Evolutionary conservation across 2,329 filamentous ascomycete species (phyloP).

Genomic region (Onygenales sp.): DNA sequence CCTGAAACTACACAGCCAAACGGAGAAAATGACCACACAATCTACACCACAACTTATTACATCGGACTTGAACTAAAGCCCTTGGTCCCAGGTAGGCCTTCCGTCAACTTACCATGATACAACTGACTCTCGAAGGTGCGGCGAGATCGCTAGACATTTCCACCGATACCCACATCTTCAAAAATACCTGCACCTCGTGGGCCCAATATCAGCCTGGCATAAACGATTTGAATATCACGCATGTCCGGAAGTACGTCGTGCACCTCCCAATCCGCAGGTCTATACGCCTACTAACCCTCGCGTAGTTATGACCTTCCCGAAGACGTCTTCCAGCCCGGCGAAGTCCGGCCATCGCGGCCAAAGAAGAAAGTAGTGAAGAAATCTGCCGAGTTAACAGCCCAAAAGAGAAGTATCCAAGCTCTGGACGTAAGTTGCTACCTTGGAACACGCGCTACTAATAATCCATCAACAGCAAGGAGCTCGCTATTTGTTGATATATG

Average conservation of each 20-base stretch:
- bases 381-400: constrained; percentile 19
- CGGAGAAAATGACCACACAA: constrained; percentile 36
- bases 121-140: constrained; percentile 28
- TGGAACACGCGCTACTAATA: constrained; percentile 3
- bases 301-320: constrained; percentile 68
- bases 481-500: neutral
- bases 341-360: constrained; percentile 55
- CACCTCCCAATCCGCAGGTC: neutral
- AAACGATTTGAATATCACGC: constrained; percentile 70
- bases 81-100: constrained; percentile 57
- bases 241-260: constrained; percentile 68
- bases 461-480: neutral
- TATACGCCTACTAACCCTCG: constrained; percentile 11
- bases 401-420: constrained; percentile 31
- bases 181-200: constrained; percentile 67
- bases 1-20: constrained; percentile 28
- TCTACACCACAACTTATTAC: constrained; percentile 91
- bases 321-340: constrained; percentile 76
- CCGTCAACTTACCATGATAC: constrained; percentile 12
- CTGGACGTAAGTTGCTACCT: constrained; percentile 32
- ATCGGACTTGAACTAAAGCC: constrained; percentile 75
- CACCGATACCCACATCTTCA: constrained; percentile 77
- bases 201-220: constrained; percentile 64
- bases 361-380: constrained; percentile 43
- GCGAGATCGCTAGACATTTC: constrained; percentile 48